phyloP scores from a whole-genome alignment of 257 asterid genomes.

The Paulownia fortunei region DNA sequence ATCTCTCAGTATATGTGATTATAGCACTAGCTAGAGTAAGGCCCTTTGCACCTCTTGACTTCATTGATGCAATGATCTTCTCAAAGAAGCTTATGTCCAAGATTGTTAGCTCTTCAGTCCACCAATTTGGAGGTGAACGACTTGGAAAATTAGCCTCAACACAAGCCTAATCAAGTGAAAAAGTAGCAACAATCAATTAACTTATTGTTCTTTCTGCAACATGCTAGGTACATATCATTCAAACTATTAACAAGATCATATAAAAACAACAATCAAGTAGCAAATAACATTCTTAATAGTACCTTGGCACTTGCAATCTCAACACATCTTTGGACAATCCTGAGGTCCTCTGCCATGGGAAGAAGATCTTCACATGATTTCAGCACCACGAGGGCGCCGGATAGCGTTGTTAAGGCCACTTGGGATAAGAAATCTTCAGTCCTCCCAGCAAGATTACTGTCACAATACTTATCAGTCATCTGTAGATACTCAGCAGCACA shows the following conservation, averaged over 20 bases:
- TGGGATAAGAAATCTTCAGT: slow-evolving; percentile 84
- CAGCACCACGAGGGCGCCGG: slow-evolving; percentile 84
- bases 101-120: slow-evolving; percentile 96
- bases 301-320: slow-evolving; percentile 92
- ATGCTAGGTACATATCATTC: background rate
- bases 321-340: slow-evolving; percentile 71
- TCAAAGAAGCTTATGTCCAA: slow-evolving; percentile 68
- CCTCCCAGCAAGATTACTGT: slow-evolving; percentile 74
- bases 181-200: background rate
- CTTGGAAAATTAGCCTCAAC: slow-evolving; percentile 94
- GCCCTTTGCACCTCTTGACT: slow-evolving; percentile 74
- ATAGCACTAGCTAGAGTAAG: slow-evolving; percentile 82
- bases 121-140: slow-evolving; percentile 97
- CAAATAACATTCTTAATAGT: background rate
- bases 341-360: slow-evolving; percentile 83
- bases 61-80: slow-evolving; percentile 65
- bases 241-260: background rate
- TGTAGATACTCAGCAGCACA: slow-evolving; percentile 92
- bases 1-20: slow-evolving; percentile 76
- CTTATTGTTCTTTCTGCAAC: background rate
- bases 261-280: background rate
- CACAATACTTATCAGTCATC: slow-evolving; percentile 87
- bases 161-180: slow-evolving; percentile 63
- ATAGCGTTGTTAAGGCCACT: slow-evolving; percentile 80
- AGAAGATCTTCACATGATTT: slow-evolving; percentile 87